Base-by-base conservation (phyloP, 2,329 filamentous ascomycete genomes). In the Hypoxylon sp. region DNA sequence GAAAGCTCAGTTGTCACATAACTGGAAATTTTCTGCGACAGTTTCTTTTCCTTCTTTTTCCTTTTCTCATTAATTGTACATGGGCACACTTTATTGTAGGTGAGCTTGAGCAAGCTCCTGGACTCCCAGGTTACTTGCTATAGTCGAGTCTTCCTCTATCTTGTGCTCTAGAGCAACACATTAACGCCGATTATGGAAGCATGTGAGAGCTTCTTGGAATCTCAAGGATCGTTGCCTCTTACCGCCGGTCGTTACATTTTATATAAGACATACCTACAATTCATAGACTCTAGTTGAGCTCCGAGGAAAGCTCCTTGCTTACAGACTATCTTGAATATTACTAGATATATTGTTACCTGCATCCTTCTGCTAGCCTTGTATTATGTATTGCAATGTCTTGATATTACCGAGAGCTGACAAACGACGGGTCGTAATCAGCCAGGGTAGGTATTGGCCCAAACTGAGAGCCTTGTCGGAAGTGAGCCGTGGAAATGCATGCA, bases 11-110 rank as follows among this genome's bases (percentile, higher is more conserved):
- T n/a, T 14, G 11, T 55, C 7, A 39, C 16, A 46, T 57, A 59
- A 61, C 46, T 55, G 8, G 32, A 63, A 65, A 70, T 73, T 73
- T 72, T 56, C 66, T 70, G 32, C 12, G 11, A 11, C 6, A 7
- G 21, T 25, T 50, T 46, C 21, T 56, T 70, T 6, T 74, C 72
- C 74, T 77, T 78, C 76, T 76, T 78, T 78, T 82, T 41, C 25
- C 80, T 77, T 76, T 77, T 77, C 74, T 78, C 79, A 81, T 81
- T 75, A 74, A 88, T 88, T 90, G 88, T 90, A 89, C 85, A 83
- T 81, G 87, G 78, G 84, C 87, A 88, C 85, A 85, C 75, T 87
- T 88, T 90, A 90, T 90, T 90, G 88, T 90, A 87, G 88, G 88
- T 86, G 83, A 85, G 83, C 87, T 89, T 85, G 86, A 77, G 81